Base-by-base conservation (phyloP, 495 filamentous ascomycete species). In the Bombardia bombarda region DNA sequence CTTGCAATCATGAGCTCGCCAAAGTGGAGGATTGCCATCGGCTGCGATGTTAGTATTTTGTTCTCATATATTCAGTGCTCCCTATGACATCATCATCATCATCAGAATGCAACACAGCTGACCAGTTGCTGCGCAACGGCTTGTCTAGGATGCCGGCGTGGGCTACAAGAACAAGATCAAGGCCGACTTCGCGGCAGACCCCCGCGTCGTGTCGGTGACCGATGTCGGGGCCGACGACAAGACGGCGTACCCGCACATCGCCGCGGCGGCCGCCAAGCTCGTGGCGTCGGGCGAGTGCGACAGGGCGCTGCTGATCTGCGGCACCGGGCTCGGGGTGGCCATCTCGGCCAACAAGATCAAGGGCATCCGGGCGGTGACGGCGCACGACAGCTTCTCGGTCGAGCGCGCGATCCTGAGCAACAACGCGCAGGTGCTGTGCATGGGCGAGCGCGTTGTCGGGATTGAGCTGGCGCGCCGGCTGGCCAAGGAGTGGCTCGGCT, bases 331-430 rank as follows among this genome's bases (percentile, higher is more conserved):
- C 21, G 87, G 87, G 4, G 87, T 93, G 8, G 86, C 87, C 47
- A 93, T 93, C 60, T 65, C 75, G 18, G 87, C 87, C 57, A 93
- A 93, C 70, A 90, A 90, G 62, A 84, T 90, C 42, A 84, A 80
- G 41, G 86, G 86, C 14, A 80, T 93, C 49, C 73, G 87, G 32
- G 87, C 87, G 16, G 87, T 93, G 25, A 93, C 86, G 24, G 87
- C 87, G 7, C 86, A 93, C 65, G 87, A 93, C 63, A 79, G 78
- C 40, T 92, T 87, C 68, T 81, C 75, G 35, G 86, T 93, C 32
- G 86, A 93, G 73, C 69, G 86, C 35, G 80, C 83, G 12, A 78
- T 90, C 13, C 65, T 89, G 53, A 87, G 83, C 68, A 90, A 90
- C 64, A 80, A 93, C 63, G 85, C 84, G 19, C 87, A 93, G 63